Evolutionary conservation across 2,329 filamentous ascomycete genomes (phyloP), one percentile per base, ranked within the genome.

Genomic region (Paecilomyces formosus): DNA sequence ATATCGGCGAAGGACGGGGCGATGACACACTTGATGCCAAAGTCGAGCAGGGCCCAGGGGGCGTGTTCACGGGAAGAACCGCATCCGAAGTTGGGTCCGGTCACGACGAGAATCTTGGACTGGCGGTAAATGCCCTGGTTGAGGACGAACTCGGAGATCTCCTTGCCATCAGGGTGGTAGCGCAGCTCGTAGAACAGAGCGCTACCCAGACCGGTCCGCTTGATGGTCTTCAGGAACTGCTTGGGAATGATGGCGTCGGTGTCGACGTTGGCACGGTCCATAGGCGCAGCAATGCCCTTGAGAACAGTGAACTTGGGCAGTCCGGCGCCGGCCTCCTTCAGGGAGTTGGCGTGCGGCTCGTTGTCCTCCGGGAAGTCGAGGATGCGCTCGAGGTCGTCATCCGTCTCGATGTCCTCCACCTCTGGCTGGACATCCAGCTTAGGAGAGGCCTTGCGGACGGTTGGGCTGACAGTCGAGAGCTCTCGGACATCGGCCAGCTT

Each of bases 221-320:
- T 97, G 78, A 97, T 97, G 49, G 94, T 99, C 81, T 97, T 99
- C 63, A 99, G 84, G 80, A 97, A 99, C 74, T 99, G 94, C 78
- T 99, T 99, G 64, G 94, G 94, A 66, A 99, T 99, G 76, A 97
- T 97, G 71, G 93, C 93, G 70, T 99, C 94, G n/a, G 94, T 99
- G 79, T 99, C 94, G 67, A 97, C 87, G 74, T 99, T 99, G 65
- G 88, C 82, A 68, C 89, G 86, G 62, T 96, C 89, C 75, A 99
- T 79, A 2, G 91, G 90, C 11, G 92, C 94, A 1, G 92, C 91
- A 64, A 93, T 88, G 59, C 93, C 94, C 77, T 89, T 93, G 66
- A 95, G 84, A 53, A 85, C 83, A 24, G 85, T 86, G 78, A 97
- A 97, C 71, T 90, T 90, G 64, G 90, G 87, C 62, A 97, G 87